A percentile compares a stretch with the other conserved stretches of the same genome.
phyloP scores from a whole-genome alignment of 2,329 filamentous ascomycete genomes.

The Lachnellula occidentalis region DNA sequence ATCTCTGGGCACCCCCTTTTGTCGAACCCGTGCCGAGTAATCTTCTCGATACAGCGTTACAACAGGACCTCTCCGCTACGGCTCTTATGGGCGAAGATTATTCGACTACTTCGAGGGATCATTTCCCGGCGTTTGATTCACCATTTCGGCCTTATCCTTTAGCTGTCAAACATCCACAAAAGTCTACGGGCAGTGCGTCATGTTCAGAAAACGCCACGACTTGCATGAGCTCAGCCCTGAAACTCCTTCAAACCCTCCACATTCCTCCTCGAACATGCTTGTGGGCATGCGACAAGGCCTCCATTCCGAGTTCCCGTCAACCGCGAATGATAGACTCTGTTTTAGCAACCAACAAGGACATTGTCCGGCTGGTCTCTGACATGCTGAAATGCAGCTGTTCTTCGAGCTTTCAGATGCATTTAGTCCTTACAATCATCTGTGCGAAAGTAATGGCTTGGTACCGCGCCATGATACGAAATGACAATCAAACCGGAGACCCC shows the following conservation, averaged over 20 bases:
- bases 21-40: neutral
- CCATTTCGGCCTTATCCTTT: neutral
- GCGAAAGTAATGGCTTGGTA: neutral
- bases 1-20: neutral
- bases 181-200: neutral
- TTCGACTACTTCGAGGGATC: neutral
- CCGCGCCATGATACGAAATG: neutral
- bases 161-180: neutral
- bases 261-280: neutral
- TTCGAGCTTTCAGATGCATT: neutral
- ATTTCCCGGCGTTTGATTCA: neutral
- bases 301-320: neutral
- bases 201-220: neutral
- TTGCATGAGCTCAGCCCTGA: neutral
- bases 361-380: neutral
- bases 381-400: neutral
- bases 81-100: too few species aligned
- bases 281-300: neutral
- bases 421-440: neutral
- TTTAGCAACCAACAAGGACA: neutral
- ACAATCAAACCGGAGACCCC: neutral
- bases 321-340: neutral
- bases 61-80: neutral
- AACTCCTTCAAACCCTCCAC: neutral
- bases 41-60: neutral